Evolutionary conservation across 73 alveolate species (phyloP), one percentile per base, ranked within the genome.

Genomic region (Stentor roeselii): DNA sequence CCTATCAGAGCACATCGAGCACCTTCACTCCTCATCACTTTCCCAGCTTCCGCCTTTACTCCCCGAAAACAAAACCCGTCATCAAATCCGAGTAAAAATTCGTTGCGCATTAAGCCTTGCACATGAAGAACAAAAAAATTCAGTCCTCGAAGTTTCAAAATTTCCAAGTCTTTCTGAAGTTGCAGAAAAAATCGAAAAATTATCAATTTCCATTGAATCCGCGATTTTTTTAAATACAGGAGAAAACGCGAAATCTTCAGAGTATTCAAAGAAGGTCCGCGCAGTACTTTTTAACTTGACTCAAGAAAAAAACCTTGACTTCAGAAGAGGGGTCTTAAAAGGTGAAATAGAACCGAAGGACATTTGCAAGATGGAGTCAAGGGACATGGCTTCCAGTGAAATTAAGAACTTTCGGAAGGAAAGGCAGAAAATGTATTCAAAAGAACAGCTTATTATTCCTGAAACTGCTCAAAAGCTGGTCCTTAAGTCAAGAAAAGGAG

Each of bases 1-100:
- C 41, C 80, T 67, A 27, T 32, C 11, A 67, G 80, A 67, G 1
- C n/a, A 67, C 14, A 40, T 67, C n/a, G 34, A 21, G 41, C 21
- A 34, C n/a, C 1, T 67, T 27, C 80, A 67, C 41, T 14, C 11
- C 37, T 27, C 21, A 15, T 67, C 11, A 14, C 1, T 67, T 14
- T n/a, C 80, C 34, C 37, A 27, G 41, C 80, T 27, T 27, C 14
- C 37, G 21, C 11, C 41, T 67, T 67, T 67, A 67, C 34, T 40
- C n/a, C 34, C n/a, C 34, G 80, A 67, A 67, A 40, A 67, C n/a
- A 67, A 67, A 67, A 32, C 80, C n/a, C n/a, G 80, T n/a, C 80
- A 67, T 1, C 80, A 67, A 67, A 21, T 67, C 34, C 21, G 21
- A 21, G 11, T 21, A 36, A 67, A 67, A 34, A 67, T 67, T 27